These are phyloP conservation scores for Cetraspora pellucida DNA, from an alignment of 192 early-diverging fungal species.

Conservation along the genomic window DNA sequence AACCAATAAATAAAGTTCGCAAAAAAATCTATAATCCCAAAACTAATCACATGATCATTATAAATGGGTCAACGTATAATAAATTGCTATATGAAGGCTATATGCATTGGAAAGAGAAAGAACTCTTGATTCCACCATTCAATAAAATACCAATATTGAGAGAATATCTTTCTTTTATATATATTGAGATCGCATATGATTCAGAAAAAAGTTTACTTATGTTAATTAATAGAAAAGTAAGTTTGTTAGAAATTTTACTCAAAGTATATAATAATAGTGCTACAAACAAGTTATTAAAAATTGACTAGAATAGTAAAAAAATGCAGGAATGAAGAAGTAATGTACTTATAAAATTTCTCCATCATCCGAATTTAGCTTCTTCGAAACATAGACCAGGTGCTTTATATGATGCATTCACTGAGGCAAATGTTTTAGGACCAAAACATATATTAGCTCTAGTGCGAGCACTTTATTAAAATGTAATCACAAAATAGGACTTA, in stretches of 20 bases:
- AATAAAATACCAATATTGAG: neutral
- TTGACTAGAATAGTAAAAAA: no score
- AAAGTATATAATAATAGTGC: no score
- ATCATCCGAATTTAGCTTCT: conserved; percentile 5
- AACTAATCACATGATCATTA: neutral
- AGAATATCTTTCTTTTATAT: neutral
- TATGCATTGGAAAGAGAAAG: conserved; percentile 31
- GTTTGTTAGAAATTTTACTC: neutral
- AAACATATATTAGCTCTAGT: neutral
- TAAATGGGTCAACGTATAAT: conserved; percentile 15
- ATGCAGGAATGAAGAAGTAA: no score
- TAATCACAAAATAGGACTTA: no score
- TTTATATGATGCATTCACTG: conserved; percentile 12
- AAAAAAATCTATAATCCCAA: no score
- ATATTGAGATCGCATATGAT: neutral
- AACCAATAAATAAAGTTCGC: no score
- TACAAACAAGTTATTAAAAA: no score
- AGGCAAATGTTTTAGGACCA: conserved; percentile 20
- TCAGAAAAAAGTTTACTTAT: conserved; percentile 11
- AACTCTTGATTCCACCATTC: neutral
- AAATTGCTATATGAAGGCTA: conserved; percentile 14
- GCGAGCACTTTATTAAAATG: no score
- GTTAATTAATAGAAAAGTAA: conserved; percentile 18
- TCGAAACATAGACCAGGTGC: neutral
- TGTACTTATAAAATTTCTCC: no score